These are phyloP conservation scores for Picochlorum sp. DNA, from an alignment of 139 green algal genomes.

Conservation along the genomic window DNA sequence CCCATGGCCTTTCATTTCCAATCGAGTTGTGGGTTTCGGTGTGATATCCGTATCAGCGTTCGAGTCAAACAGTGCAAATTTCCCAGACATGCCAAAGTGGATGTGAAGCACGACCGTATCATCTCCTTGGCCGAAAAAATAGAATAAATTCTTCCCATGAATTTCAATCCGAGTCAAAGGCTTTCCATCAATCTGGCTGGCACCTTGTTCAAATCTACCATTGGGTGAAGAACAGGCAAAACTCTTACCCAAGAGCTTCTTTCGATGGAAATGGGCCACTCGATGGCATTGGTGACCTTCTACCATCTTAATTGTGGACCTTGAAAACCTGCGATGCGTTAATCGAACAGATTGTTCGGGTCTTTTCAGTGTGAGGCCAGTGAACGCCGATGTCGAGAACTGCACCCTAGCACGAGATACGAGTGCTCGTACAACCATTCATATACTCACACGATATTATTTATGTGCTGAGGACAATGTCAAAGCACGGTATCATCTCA, in stretches of 20 bases:
- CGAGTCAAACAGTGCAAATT: conserved; percentile 19
- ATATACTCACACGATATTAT: no score
- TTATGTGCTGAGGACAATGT: no score
- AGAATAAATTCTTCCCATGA: conserved; percentile 79
- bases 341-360: no score
- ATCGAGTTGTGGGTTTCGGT: conserved; percentile 47
- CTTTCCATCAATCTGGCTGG: conserved; percentile 42
- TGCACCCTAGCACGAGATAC: no score
- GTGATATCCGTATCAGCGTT: background rate
- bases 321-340: background rate
- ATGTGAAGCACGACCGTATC: conserved; percentile 54
- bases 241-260: conserved; percentile 37
- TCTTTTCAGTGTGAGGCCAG: no score
- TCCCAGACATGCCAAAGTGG: conserved; percentile 76
- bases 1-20: conserved; percentile 29
- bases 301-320: conserved; percentile 40
- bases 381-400: no score
- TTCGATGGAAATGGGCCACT: conserved; percentile 52
- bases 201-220: conserved; percentile 58
- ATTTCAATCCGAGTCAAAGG: conserved; percentile 56
- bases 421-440: no score
- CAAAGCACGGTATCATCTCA: no score
- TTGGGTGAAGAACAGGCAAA: conserved; percentile 68
- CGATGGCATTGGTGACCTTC: conserved; percentile 71
- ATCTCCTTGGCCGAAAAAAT: conserved; percentile 53